Base-by-base conservation (phyloP, 352 stramenopile genomes). In the Pythium dissotocum region DNA sequence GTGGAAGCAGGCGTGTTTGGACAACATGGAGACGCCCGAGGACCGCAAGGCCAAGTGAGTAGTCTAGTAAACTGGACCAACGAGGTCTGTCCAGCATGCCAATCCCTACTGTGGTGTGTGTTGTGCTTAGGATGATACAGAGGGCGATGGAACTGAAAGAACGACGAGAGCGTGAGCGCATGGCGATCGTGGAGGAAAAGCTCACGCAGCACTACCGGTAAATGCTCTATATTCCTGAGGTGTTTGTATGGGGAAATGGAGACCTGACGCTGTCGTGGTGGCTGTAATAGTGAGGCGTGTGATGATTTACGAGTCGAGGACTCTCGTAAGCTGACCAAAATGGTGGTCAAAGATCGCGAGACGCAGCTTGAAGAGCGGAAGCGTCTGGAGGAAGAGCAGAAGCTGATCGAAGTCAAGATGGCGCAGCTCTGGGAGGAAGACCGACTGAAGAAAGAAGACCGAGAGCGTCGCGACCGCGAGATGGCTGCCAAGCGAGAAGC, bases 11-110 rank as follows among this genome's bases (percentile, higher is more conserved):
- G 76, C 71, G 38, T 93, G 79, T 65, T 57, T 92, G 16, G 71
- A 75, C 14, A 91, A 91, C 55, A 73, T 91, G 33, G 86, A 94
- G 79, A 92, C 86, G 0, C 81, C 79, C 6, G 86, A 94, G 40
- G 84, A 93, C 24, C 76, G 86, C 61, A 94, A 94, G 62, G 76
- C 87, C 58, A 91, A 90, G 84, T 93, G 65, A 10, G 74, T 61
- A 24, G 21, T 24, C 21, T 24, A 24, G 21, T 0, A 24, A 24
- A 0, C 21, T 24, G 21, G 21, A 24, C 21, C 21, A 24, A 24
- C 21, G 21, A 24, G 21, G 21, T 24, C 21, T 13, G 14, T 8
- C 58, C 4, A 18, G 7, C 12, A 13, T 38, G 4, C 51, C n/a
- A 18, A 53, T 52, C 21, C 21, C 21, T 24, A 24, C 21, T 24